These are phyloP conservation scores for Neurospora pannonica DNA, from an alignment of 495 filamentous ascomycete species.

Conservation along the genomic window DNA sequence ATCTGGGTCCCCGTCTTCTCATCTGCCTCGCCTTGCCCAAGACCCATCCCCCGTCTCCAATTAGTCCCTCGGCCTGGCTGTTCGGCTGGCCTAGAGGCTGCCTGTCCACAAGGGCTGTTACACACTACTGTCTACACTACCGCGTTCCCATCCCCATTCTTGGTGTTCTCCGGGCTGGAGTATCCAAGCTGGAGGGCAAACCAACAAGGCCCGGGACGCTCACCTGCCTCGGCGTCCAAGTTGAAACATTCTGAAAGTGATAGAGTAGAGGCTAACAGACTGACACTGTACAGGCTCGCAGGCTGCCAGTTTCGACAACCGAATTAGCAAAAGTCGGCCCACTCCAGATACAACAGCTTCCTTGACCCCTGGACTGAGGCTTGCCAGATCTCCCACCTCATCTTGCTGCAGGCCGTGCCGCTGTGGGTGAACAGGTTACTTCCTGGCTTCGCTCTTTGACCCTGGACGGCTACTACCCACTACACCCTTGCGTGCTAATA, in stretches of 20 bases:
- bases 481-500: constrained; percentile 20
- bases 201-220: background rate
- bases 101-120: background rate
- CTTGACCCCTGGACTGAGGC: background rate
- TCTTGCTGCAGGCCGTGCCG: constrained; percentile 13
- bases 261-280: background rate
- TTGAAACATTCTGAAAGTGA: background rate
- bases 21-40: background rate
- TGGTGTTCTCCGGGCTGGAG: background rate
- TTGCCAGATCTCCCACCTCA: constrained; percentile 19
- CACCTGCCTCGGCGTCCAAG: background rate
- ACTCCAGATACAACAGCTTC: constrained; percentile 8
- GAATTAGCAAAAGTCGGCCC: constrained; percentile 6
- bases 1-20: background rate
- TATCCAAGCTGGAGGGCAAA: background rate
- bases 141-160: background rate
- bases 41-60: background rate
- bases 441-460: constrained; percentile 1
- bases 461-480: constrained; percentile 11
- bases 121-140: background rate
- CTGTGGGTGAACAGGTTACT: constrained; percentile 15
- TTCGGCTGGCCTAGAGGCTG: background rate
- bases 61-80: background rate
- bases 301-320: background rate
- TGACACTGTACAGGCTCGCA: background rate